phyloP scores from a whole-genome alignment of 2,329 filamentous ascomycete species.

The Alternaria novae-zelandiae region DNA sequence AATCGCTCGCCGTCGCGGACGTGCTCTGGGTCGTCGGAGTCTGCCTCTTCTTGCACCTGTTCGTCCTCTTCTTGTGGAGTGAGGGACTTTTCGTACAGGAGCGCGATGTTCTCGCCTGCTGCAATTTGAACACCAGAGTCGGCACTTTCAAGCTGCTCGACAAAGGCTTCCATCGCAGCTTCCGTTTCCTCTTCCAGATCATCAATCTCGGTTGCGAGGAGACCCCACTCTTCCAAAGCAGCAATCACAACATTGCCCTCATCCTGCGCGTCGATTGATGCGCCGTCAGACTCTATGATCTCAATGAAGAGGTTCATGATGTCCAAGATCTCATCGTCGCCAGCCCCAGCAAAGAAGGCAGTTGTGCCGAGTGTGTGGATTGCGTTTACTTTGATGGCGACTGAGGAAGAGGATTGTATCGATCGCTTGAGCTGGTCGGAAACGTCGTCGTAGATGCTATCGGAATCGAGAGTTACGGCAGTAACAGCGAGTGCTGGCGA shows the following conservation, averaged over 20 bases:
- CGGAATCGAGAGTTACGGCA: conserved; percentile 69
- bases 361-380: conserved; percentile 77
- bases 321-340: conserved; percentile 70
- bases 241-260: conserved; percentile 73
- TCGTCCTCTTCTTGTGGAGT: conserved; percentile 65
- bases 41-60: conserved; percentile 56
- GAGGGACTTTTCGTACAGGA: conserved; percentile 78
- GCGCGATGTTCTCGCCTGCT: conserved; percentile 79
- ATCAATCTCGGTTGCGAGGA: conserved; percentile 78
- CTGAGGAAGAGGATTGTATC: conserved; percentile 71
- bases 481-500: conserved; percentile 69
- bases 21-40: conserved; percentile 52
- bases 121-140: conserved; percentile 76
- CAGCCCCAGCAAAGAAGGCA: conserved; percentile 77
- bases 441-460: conserved; percentile 69
- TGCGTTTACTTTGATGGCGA: conserved; percentile 69
- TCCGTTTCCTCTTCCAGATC: conserved; percentile 76
- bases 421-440: conserved; percentile 65
- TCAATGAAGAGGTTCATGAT: conserved; percentile 78
- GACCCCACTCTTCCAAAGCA: conserved; percentile 79
- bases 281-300: conserved; percentile 80
- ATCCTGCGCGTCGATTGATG: conserved; percentile 73
- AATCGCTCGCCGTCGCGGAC: conserved; percentile 38
- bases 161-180: conserved; percentile 77
- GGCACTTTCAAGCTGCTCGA: conserved; percentile 81